Percentiles rank a stretch among this genome's conserved stretches.
These are phyloP conservation scores for Parietichytrium sp. DNA, from an alignment of 108 stramenopile genomes.

Conservation along the genomic window DNA sequence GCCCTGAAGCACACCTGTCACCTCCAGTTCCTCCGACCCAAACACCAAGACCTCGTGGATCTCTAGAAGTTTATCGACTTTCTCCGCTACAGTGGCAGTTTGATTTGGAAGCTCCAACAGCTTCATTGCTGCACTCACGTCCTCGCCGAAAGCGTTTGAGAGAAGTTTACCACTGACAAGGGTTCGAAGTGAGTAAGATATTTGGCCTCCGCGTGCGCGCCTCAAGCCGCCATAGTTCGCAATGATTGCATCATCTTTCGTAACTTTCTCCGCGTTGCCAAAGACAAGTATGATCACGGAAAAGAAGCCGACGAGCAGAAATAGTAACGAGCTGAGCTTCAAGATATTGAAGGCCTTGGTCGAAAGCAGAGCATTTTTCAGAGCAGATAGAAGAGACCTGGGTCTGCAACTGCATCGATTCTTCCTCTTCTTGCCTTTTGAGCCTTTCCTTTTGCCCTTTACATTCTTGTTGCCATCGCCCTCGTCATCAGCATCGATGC, in stretches of 20 bases:
- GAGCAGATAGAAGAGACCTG: no score
- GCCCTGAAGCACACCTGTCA: background rate
- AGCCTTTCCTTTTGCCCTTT: background rate
- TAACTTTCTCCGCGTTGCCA: background rate
- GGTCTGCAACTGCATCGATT: background rate
- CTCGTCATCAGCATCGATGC: no score
- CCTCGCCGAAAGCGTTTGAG: background rate
- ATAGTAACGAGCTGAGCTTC: background rate
- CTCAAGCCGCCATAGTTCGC: background rate
- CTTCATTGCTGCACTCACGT: background rate
- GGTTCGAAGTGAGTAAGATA: background rate
- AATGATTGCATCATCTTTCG: background rate
- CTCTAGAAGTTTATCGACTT: background rate
- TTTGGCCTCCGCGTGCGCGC: background rate
- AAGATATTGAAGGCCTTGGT: background rate
- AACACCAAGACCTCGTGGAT: background rate
- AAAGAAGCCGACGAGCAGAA: background rate
- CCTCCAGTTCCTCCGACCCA: background rate
- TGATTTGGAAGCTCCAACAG: no score
- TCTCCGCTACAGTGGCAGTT: background rate
- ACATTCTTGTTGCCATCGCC: no score
- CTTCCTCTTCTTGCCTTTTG: background rate
- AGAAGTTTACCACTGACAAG: background rate
- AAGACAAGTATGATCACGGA: background rate
- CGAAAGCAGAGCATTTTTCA: no score